Percentiles rank a stretch among this genome's conserved stretches.
phyloP scores from a whole-genome alignment of 768 basidiomycete species.

The Amanita rimosa region DNA sequence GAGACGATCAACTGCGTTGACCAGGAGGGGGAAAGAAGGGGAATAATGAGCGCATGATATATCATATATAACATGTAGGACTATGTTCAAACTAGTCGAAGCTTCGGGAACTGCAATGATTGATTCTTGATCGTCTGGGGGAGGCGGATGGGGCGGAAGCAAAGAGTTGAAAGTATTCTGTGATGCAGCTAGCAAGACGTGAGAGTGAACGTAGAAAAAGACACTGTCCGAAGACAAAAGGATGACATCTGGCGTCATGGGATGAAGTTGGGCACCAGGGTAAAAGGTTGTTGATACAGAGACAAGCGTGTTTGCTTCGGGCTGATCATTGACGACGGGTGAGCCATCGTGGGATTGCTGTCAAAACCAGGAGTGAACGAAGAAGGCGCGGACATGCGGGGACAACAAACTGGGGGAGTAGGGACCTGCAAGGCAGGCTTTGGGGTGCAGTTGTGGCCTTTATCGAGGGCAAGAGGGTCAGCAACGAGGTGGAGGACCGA shows the following conservation, averaged over 20 bases:
- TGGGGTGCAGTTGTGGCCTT: constrained; percentile 18
- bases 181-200: constrained; percentile 47
- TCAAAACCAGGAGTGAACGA: constrained; percentile 1
- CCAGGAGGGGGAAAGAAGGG: constrained; percentile 50
- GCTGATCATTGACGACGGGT: constrained; percentile 25
- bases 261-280: constrained; percentile 50
- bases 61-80: constrained; percentile 64
- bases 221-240: constrained; percentile 66
- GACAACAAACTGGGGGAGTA: constrained; percentile 50
- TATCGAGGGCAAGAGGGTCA: constrained; percentile 31
- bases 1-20: constrained; percentile 44
- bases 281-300: constrained; percentile 80
- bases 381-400: neutral
- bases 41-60: constrained; percentile 67
- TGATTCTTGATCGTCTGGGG: constrained; percentile 32
- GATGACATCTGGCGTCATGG: constrained; percentile 49
- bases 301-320: constrained; percentile 33
- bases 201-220: constrained; percentile 73
- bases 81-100: constrained; percentile 55
- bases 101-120: constrained; percentile 46
- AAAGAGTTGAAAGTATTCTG: constrained; percentile 52
- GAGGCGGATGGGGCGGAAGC: constrained; percentile 31
- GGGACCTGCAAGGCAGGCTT: constrained; percentile 32
- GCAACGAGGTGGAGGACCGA: constrained; percentile 52
- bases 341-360: constrained; percentile 38